Evolutionary conservation across 208 protist species (phyloP).

Genomic region (Porcisia hertigi): DNA sequence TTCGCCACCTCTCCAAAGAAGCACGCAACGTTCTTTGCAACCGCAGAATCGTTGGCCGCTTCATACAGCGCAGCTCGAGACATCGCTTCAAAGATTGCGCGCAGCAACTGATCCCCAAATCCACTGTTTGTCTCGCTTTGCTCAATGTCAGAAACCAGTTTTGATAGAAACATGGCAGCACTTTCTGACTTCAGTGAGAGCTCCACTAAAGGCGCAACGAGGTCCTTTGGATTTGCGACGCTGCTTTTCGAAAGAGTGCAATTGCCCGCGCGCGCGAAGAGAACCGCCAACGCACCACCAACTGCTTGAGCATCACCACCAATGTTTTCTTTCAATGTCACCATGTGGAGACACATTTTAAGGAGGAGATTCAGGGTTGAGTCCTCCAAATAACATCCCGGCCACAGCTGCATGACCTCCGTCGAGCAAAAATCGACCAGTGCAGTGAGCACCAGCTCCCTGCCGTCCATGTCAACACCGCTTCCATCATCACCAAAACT

Average conservation of each 20-base stretch:
- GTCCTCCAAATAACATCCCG: constrained; percentile 52
- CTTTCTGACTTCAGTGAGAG: constrained; percentile 73
- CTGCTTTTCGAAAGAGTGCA: constrained; percentile 51
- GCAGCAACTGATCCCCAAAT: constrained; percentile 45
- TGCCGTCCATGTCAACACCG: constrained; percentile 90
- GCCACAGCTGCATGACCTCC: constrained; percentile 71
- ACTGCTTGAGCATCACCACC: constrained; percentile 75
- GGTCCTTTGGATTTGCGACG: constrained; percentile 43
- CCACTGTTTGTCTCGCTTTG: constrained; percentile 39
- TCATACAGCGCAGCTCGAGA: constrained; percentile 64
- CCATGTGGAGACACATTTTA: constrained; percentile 78
- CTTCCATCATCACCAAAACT: constrained; percentile 85
- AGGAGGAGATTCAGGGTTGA: constrained; percentile 64
- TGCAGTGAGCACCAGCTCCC: constrained; percentile 78
- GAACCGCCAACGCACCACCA: constrained; percentile 59
- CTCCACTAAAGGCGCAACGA: constrained; percentile 79
- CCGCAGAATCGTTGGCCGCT: constrained; percentile 37
- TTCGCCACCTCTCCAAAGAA: constrained; percentile 83
- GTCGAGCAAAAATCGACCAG: constrained; percentile 75
- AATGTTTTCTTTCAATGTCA: constrained; percentile 85
- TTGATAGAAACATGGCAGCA: constrained; percentile 72
- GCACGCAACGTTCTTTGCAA: constrained; percentile 75
- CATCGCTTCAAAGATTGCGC: constrained; percentile 69
- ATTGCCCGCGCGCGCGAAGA: constrained; percentile 61
- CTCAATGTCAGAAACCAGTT: constrained; percentile 78